Base-by-base conservation (phyloP, 805 yeast genomes). In the Wickerhamiella azyma region DNA sequence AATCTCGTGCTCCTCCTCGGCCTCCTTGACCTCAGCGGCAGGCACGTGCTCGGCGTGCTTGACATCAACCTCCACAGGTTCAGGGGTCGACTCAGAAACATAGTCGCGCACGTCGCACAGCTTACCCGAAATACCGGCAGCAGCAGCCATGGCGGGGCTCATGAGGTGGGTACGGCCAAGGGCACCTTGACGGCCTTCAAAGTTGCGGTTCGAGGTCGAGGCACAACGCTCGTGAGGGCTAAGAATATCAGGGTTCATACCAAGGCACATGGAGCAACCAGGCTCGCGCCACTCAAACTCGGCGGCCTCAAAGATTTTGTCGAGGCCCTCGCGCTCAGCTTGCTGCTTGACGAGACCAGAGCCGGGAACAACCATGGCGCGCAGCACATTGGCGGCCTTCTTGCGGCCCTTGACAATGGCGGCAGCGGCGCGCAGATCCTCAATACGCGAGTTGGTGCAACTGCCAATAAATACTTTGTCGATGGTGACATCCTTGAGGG, bases 101-200 rank as follows among this genome's bases (percentile, higher is more conserved):
- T 74, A 84, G 47, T 84, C 81, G 67, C 98, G 80, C 56, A 88
- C 88, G 62, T 92, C 98, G 39, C 83, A 74, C 58, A 92, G 79
- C 59, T 80, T 85, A 55, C 98, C 98, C 47, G 74, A 75, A 55
- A 92, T 79, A 58, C 88, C 96, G 16, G 98, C 97, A 17, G 97
- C 96, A 28, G 98, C 98, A 41, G 98, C 98, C 98, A 92, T 92
- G 18, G 95, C 95, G 35, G 98, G 98, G 11, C 96, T 85, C 94
- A 89, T 85, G 62, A 92, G 75, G 64, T 92, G 98, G 16, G 98
- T 92, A 70, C 98, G 78, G 14, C 96, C 85, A 50, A 68, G 69
- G 44, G 96, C 94, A 69, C 98, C 98, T 72, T 92, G 98, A 68
- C 98, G 88, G 58, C 98, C 98, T 66, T 89, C 96, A 62, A 92